Percentiles rank a stretch among this genome's conserved stretches.
Evolutionary conservation across 345 rosid species (phyloP).

Genomic region (Lepidium aucheri): DNA sequence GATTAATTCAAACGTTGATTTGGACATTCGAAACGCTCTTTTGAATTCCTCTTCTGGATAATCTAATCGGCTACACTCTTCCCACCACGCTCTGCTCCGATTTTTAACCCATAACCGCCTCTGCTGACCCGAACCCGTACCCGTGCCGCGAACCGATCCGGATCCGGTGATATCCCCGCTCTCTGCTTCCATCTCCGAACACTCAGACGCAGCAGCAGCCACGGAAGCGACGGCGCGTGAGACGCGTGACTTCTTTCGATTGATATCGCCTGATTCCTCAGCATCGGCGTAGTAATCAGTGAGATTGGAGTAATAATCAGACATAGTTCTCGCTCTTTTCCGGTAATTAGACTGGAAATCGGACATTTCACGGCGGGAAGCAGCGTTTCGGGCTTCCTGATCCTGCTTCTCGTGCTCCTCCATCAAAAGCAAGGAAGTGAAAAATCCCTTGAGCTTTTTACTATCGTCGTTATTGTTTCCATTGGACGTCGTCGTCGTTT

Average conservation of each 20-base stretch:
- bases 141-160: slow-evolving; percentile 20
- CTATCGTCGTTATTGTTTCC: not conserved
- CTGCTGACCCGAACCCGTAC: slow-evolving; percentile 46
- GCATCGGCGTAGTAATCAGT: slow-evolving; percentile 32
- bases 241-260: slow-evolving; percentile 50
- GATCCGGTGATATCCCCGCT: slow-evolving; percentile 35
- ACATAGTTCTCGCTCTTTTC: slow-evolving; percentile 30
- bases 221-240: slow-evolving; percentile 37
- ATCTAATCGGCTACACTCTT: slow-evolving; percentile 65
- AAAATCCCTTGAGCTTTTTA: slow-evolving; percentile 39
- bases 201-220: slow-evolving; percentile 23
- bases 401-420: slow-evolving; percentile 57
- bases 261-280: slow-evolving; percentile 34
- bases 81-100: slow-evolving; percentile 90
- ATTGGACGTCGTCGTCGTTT: not conserved
- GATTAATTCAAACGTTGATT: slow-evolving; percentile 61
- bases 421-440: slow-evolving; percentile 41
- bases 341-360: slow-evolving; percentile 38
- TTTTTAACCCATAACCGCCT: slow-evolving; percentile 91
- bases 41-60: slow-evolving; percentile 77
- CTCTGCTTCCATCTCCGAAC: slow-evolving; percentile 16
- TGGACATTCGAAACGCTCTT: slow-evolving; percentile 77
- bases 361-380: slow-evolving; percentile 32
- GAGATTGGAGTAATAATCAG: slow-evolving; percentile 31
- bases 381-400: slow-evolving; percentile 29